Evolutionary conservation across 495 filamentous ascomycete species (phyloP).

Genomic region (Penicillium taxi): DNA sequence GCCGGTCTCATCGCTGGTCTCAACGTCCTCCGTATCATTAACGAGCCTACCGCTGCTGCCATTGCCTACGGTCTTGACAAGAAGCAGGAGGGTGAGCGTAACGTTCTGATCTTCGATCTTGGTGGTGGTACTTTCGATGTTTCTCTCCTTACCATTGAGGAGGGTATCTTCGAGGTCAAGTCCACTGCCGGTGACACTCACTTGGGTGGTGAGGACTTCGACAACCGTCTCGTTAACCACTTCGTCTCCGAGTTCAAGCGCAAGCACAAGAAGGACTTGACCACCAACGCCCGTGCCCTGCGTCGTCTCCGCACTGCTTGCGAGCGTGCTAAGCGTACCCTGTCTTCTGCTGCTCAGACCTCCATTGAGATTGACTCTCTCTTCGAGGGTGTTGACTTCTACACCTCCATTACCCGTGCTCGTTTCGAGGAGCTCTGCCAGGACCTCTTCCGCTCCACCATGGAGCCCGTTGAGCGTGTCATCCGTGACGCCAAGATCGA

Average conservation of each 20-base stretch:
- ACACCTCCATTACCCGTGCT: conserved; percentile 97
- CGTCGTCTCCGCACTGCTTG: conserved; percentile 96
- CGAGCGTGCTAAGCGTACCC: conserved; percentile 98
- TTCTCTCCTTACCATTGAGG: conserved; percentile 94
- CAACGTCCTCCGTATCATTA: conserved; percentile 99
- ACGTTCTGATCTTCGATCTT: conserved; percentile 98
- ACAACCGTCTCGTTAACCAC: conserved; percentile 94
- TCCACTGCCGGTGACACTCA: conserved; percentile 98
- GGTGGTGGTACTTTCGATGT: conserved; percentile 99
- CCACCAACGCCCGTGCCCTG: conserved; percentile 88
- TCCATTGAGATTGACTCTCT: conserved; percentile 99
- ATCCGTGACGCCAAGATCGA: conserved; percentile 92
- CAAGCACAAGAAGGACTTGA: conserved; percentile 78
- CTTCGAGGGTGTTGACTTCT: conserved; percentile 96
- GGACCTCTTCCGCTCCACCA: conserved; percentile 90
- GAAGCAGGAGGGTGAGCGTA: conserved; percentile 94
- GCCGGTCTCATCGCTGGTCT: conserved; percentile 94
- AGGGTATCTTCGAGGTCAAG: conserved; percentile 99
- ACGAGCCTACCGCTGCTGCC: conserved; percentile 95
- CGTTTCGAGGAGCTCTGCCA: conserved; percentile 99
- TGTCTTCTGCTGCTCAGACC: conserved; percentile 93
- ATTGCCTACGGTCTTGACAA: conserved; percentile 69
- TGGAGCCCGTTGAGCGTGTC: conserved; percentile 97
- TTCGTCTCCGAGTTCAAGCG: conserved; percentile 90
- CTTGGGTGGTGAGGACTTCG: conserved; percentile 98